These are phyloP conservation scores for Rhodofomes roseus DNA, from an alignment of 1,284 basidiomycete species.

Conservation along the genomic window DNA sequence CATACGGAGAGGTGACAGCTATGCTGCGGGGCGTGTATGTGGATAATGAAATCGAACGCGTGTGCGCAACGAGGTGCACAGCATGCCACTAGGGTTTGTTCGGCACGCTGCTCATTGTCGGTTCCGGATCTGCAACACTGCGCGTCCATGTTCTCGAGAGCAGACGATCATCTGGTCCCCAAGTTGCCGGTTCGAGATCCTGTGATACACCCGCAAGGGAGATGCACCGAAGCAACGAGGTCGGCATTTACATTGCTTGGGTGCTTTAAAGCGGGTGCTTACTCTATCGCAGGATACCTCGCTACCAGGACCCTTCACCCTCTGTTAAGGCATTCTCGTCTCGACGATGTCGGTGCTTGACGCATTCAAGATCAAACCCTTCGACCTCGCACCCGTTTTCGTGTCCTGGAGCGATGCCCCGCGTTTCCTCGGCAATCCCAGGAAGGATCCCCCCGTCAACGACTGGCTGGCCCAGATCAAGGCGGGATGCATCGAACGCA, in stretches of 20 bases:
- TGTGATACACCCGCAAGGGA: background rate
- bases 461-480: constrained; percentile 69
- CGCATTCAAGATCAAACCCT: constrained; percentile 72
- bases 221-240: background rate
- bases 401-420: constrained; percentile 62
- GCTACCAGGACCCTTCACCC: background rate
- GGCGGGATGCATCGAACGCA: constrained; percentile 59
- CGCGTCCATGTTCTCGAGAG: background rate
- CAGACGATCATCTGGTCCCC: background rate
- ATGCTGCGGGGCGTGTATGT: background rate
- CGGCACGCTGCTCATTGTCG: background rate
- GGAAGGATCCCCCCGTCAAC: constrained; percentile 63
- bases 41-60: background rate
- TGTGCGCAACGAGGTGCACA: constrained; percentile 8
- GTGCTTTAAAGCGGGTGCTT: background rate
- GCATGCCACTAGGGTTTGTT: background rate
- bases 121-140: background rate
- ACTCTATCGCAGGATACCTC: background rate
- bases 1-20: too few relatives aligned
- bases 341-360: constrained; percentile 45
- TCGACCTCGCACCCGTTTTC: constrained; percentile 62
- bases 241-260: too few relatives aligned
- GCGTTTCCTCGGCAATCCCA: constrained; percentile 58
- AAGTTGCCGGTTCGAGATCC: background rate
- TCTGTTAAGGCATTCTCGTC: constrained; percentile 2